Base-by-base conservation (phyloP, 495 filamentous ascomycete genomes). In the Aspergillus kassunensis region DNA sequence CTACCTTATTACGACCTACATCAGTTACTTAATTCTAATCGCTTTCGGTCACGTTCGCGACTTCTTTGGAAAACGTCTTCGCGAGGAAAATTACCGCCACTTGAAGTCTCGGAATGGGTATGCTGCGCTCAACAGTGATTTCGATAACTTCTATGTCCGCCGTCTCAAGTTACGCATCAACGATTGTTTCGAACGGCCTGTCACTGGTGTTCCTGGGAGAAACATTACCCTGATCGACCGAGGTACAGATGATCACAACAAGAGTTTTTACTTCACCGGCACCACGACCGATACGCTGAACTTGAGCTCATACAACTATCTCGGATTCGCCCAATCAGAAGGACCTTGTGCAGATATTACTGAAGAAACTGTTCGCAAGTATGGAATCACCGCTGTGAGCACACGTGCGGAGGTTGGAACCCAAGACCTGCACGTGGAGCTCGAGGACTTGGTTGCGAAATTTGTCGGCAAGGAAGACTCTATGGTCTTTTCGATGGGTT, bases 401-500 rank as follows among this genome's bases (percentile, higher is more conserved):
- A 82, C 91, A 20, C 84, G 92, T 44, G 80, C 78, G 21, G 93
- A 98, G 67, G 74, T 81, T 16, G 93, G 93, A 49, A 97, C 90
- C 4, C 84, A 88, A 13, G 95, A 98, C 61, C 76, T 98, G 20
- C 85, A 89, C 48, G 33, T 86, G 23, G 91, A 97, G 65, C 90
- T 96, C 1, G 93, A 98, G 71, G 84, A 88, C 11, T 74, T 95
- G 53, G 78, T 97, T 52, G 93, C 93, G 21, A 78, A 81, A 51
- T 98, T 97, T 62, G 89, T 96, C 16, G 91, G 95, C 54, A 98
- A 97, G 70, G 86, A 90, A 50, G 81, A 88, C 16, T 84, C 93
- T 13, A 97, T 96, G 87, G 85, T 98, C 30, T 97, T 97, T 72
- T 96, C 91, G 12, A 98, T 98, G 93, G 93, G 93, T 30, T 98